A percentile compares a stretch with the other conserved stretches of the same genome.
Conservation (phyloP, 2,329 filamentous ascomycete species). For the Diaporthe humulicola region DNA sequence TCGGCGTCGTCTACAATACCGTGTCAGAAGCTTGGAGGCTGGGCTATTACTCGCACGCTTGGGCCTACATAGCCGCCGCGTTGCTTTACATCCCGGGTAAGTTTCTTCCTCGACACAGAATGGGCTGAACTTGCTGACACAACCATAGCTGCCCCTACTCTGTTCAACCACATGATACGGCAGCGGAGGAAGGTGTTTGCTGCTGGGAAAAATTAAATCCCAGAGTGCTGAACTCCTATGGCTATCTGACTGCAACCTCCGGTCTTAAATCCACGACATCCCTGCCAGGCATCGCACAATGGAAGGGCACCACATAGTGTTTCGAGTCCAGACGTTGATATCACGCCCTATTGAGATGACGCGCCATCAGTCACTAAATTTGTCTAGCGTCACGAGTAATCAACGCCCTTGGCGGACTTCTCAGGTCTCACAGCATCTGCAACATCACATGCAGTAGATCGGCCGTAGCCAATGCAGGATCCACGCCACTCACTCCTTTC, state of each 20-base stretch:
- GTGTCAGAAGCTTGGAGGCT: constrained; percentile 12
- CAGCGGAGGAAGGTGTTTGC: constrained; percentile 37
- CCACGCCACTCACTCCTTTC: background rate
- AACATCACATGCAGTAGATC: background rate
- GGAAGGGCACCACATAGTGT: background rate
- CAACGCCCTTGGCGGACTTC: background rate
- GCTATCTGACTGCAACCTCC: background rate
- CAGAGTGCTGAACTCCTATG: background rate
- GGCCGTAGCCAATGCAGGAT: background rate
- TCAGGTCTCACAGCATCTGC: background rate
- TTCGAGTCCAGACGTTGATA: too few relatives aligned
- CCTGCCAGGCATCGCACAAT: background rate
- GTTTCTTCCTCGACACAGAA: background rate
- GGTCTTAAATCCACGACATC: background rate
- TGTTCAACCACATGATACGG: constrained; percentile 37
- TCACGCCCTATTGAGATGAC: too few relatives aligned
- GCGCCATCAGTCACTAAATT: background rate
- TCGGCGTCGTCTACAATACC: constrained; percentile 32
- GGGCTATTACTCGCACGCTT: constrained; percentile 18
- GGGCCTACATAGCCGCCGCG: constrained; percentile 34
- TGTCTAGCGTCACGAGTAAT: background rate
- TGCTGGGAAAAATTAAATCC: background rate
- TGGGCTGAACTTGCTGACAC: background rate
- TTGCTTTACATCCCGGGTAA: constrained; percentile 36
- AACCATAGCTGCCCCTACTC: constrained; percentile 33